A percentile compares a stretch with the other conserved stretches of the same genome.
Evolutionary conservation across 2,329 filamentous ascomycete species (phyloP).

Genomic region (Paraphoma chrysanthemicola): DNA sequence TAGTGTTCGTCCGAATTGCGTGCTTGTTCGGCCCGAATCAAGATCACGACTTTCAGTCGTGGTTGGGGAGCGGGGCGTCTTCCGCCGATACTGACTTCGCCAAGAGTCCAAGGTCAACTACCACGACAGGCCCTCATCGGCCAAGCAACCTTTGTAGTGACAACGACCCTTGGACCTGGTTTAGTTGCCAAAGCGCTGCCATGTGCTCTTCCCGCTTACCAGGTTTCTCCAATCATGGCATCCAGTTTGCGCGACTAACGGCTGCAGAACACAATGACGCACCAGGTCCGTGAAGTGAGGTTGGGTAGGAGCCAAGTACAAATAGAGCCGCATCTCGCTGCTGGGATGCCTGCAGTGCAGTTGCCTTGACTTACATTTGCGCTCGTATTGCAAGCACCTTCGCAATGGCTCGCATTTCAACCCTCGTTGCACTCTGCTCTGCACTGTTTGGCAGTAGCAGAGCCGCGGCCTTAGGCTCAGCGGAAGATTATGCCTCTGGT

Average conservation of each 20-base stretch:
- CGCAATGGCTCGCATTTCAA: slow-evolving; percentile 21
- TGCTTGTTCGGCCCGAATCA: too few species aligned
- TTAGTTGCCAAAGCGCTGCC: neutral
- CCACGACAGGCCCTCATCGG: neutral
- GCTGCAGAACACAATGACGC: neutral
- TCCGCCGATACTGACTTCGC: neutral
- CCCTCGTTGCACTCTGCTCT: slow-evolving; percentile 21
- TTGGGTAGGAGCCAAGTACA: neutral
- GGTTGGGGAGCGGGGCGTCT: neutral
- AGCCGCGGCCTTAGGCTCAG: slow-evolving; percentile 29
- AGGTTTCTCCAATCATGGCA: neutral
- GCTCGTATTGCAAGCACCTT: neutral
- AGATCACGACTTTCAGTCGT: too few species aligned
- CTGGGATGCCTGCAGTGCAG: neutral
- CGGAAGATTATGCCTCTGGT: slow-evolving; percentile 43
- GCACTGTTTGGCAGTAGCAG: slow-evolving; percentile 26
- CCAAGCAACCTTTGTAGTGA: neutral
- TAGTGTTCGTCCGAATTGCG: too few species aligned
- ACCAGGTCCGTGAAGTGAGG: neutral
- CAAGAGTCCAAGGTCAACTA: neutral
- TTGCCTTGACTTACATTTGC: neutral
- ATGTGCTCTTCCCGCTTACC: neutral
- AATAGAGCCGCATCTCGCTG: neutral
- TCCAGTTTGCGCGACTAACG: neutral
- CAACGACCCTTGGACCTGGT: neutral